phyloP scores from a whole-genome alignment of 306 rosid species.

The Dicorynia guianensis region DNA sequence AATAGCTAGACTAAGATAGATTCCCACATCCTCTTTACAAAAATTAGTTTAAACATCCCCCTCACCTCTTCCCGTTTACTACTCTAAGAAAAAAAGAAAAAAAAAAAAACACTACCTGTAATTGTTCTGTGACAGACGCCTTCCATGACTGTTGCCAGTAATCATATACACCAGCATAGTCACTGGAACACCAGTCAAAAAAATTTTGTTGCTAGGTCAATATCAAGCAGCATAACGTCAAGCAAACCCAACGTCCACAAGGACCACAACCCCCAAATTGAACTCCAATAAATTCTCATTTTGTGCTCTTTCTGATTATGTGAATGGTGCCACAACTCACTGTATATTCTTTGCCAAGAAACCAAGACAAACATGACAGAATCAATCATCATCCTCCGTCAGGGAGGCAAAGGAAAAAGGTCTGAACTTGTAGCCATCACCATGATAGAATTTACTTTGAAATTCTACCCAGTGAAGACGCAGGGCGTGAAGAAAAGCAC shows the following conservation, averaged over 20 bases:
- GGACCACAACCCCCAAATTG: constrained; percentile 29
- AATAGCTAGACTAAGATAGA: constrained; percentile 33
- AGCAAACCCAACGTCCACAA: constrained; percentile 1
- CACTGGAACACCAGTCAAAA: constrained; percentile 50
- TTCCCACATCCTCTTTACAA: constrained; percentile 64
- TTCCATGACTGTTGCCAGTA: constrained; percentile 33
- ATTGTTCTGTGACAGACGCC: constrained; percentile 19
- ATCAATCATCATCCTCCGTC: constrained; percentile 74
- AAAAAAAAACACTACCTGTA: background rate
- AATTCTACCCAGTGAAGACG: constrained; percentile 98
- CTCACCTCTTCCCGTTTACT: constrained; percentile 36
- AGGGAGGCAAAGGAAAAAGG: constrained; percentile 79
- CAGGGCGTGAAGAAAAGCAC: constrained; percentile 93
- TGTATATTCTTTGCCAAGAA: constrained; percentile 36
- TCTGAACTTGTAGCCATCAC: constrained; percentile 87
- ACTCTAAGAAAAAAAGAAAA: constrained; percentile 23
- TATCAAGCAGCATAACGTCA: constrained; percentile 45
- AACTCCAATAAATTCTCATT: constrained; percentile 30
- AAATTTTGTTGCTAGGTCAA: constrained; percentile 42
- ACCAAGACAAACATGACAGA: constrained; percentile 25
- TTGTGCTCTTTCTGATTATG: constrained; percentile 27
- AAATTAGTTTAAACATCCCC: constrained; percentile 39
- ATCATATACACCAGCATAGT: constrained; percentile 43
- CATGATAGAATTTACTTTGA: constrained; percentile 84
- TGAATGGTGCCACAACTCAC: constrained; percentile 8